A percentile compares a stretch with the other conserved stretches of the same genome.
These are phyloP conservation scores for Psidium friedrichsthalianum DNA, from an alignment of 345 rosid species.

Conservation along the genomic window DNA sequence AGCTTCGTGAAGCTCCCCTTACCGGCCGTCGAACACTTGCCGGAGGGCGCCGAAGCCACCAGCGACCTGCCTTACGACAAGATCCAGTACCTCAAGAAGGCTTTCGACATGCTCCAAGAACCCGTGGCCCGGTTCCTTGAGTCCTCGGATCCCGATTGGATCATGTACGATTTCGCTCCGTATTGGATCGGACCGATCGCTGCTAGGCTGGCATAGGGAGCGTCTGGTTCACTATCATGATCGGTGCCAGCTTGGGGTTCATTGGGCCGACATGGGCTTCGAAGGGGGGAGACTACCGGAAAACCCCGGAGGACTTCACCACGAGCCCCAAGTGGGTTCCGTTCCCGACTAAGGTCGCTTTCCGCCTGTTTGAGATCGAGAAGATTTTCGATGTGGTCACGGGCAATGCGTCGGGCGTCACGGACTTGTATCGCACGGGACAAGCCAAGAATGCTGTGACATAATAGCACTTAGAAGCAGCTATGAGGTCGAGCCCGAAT, in stretches of 20 bases:
- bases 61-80: constrained; percentile 11
- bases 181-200: constrained; percentile 11
- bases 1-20: constrained; percentile 8
- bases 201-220: neutral
- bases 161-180: constrained; percentile 15
- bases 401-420: constrained; percentile 7
- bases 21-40: constrained; percentile 11
- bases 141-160: constrained; percentile 9
- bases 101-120: constrained; percentile 14
- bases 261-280: neutral
- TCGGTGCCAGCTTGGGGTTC: neutral
- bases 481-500: constrained; percentile 37
- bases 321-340: constrained; percentile 27
- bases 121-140: constrained; percentile 8
- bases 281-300: neutral
- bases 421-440: constrained; percentile 8
- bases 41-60: constrained; percentile 16
- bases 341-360: constrained; percentile 17
- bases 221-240: constrained; percentile 7
- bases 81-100: constrained; percentile 15
- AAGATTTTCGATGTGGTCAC: constrained; percentile 4
- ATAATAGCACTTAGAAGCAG: constrained; percentile 28
- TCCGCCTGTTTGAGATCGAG: constrained; percentile 9
- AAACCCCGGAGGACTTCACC: constrained; percentile 10
- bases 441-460: constrained; percentile 13